Percentiles rank a stretch among this genome's conserved stretches.
Evolutionary conservation across 2,329 filamentous ascomycete species (phyloP).

Genomic region (Colletotrichum eleusines): DNA sequence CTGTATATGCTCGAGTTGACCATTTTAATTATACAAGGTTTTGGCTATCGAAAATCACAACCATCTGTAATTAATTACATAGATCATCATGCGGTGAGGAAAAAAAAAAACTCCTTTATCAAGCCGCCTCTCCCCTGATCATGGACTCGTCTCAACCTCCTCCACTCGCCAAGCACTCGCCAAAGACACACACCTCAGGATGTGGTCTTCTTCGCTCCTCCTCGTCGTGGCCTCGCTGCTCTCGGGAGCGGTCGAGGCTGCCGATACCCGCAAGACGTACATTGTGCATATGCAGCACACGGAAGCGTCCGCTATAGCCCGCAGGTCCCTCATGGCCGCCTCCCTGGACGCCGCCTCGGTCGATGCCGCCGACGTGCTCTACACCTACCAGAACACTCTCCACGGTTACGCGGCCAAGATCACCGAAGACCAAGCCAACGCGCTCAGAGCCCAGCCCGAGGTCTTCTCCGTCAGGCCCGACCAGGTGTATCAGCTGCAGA

Average conservation of each 20-base stretch:
- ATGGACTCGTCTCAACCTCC: not conserved
- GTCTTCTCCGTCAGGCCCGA: constrained; percentile 29
- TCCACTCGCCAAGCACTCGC: not conserved
- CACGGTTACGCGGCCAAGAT: constrained; percentile 37
- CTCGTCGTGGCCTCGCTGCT: constrained; percentile 6
- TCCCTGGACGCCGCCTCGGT: constrained; percentile 17
- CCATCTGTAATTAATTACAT: not conserved
- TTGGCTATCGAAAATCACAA: not conserved
- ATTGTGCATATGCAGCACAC: constrained; percentile 23
- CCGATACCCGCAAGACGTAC: constrained; percentile 12
- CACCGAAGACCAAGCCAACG: constrained; percentile 29
- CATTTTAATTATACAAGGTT: not conserved
- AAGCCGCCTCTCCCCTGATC: not conserved
- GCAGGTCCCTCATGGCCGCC: not conserved
- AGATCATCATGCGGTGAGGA: too few species aligned
- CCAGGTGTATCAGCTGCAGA: constrained; percentile 24
- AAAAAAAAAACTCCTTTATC: not conserved
- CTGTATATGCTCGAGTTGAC: not conserved
- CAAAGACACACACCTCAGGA: not conserved
- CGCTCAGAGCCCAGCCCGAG: constrained; percentile 24
- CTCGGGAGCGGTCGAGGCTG: not conserved
- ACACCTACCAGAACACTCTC: constrained; percentile 30
- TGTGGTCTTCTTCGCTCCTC: not conserved
- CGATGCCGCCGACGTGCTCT: constrained; percentile 24
- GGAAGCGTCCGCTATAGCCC: not conserved